Percentiles rank a stretch among this genome's conserved stretches.
phyloP scores from a whole-genome alignment of 306 rosid species.

The Fagus crenata region DNA sequence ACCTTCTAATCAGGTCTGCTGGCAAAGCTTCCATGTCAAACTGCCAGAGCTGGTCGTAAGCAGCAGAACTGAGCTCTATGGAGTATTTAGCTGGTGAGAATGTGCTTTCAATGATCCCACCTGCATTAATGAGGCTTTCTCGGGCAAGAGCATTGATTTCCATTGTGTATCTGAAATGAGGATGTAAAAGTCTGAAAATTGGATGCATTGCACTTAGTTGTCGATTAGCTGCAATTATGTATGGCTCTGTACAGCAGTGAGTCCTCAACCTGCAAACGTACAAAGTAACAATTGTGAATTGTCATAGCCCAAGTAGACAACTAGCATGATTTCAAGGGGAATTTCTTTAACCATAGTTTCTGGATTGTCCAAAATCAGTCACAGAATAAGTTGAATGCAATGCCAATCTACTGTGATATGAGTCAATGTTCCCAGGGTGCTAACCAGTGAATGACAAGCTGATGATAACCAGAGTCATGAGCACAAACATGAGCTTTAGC shows the following conservation, averaged over 20 bases:
- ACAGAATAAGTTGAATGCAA: background rate
- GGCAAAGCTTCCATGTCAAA: slow-evolving; percentile 45
- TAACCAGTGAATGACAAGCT: slow-evolving; percentile 43
- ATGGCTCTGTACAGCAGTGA: slow-evolving; percentile 40
- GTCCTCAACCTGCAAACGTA: slow-evolving; percentile 32
- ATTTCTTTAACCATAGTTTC: background rate
- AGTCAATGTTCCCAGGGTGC: background rate
- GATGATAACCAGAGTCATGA: slow-evolving; percentile 40
- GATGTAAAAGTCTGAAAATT: slow-evolving; percentile 39
- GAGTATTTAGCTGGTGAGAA: slow-evolving; percentile 39
- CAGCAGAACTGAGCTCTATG: slow-evolving; percentile 34
- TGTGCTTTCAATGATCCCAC: slow-evolving; percentile 34
- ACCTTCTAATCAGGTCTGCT: slow-evolving; percentile 45
- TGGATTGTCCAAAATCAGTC: background rate
- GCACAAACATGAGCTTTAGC: slow-evolving; percentile 44
- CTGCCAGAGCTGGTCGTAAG: slow-evolving; percentile 38
- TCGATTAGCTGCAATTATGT: slow-evolving; percentile 39
- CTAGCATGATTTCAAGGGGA: background rate
- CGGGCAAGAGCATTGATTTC: slow-evolving; percentile 46
- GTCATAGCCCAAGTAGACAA: background rate
- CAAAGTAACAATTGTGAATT: background rate
- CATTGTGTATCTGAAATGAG: slow-evolving; percentile 49
- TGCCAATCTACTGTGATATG: background rate
- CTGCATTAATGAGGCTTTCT: slow-evolving; percentile 37
- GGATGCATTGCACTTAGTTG: slow-evolving; percentile 47